Evolutionary conservation across 345 rosid genomes (phyloP).

Genomic region (Eucalyptus marginata): DNA sequence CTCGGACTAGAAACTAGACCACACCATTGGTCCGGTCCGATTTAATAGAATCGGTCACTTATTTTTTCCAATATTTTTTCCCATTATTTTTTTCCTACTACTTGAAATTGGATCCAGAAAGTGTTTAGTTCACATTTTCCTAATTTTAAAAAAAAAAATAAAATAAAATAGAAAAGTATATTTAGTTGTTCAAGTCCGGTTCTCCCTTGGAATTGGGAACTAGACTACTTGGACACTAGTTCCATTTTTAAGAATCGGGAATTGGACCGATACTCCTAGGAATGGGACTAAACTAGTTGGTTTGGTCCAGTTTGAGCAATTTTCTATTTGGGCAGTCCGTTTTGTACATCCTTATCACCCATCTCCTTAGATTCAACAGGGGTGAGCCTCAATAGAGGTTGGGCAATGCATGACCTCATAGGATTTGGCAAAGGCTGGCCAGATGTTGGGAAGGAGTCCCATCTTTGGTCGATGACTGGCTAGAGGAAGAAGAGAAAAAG

Average conservation of each 20-base stretch:
- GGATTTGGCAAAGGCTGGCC: too few relatives aligned
- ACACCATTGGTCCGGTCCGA: fast-evolving
- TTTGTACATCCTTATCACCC: fast-evolving
- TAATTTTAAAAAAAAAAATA: too few relatives aligned
- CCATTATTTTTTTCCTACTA: too few relatives aligned
- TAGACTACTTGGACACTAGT: fast-evolving
- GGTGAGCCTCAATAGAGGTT: fast-evolving
- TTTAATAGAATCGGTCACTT: too few relatives aligned
- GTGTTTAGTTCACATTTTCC: too few relatives aligned
- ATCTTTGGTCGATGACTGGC: fast-evolving
- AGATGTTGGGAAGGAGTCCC: fast-evolving
- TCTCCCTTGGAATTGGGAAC: fast-evolving
- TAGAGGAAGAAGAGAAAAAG: too few relatives aligned
- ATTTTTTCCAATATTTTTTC: too few relatives aligned
- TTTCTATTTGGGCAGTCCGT: too few relatives aligned
- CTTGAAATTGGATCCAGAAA: fast-evolving
- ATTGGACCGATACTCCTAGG: fast-evolving
- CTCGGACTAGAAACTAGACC: fast-evolving
- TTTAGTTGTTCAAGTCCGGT: too few relatives aligned
- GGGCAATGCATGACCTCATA: fast-evolving
- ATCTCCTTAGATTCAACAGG: fast-evolving
- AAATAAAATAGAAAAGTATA: too few relatives aligned
- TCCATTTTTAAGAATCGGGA: fast-evolving
- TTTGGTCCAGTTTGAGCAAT: fast-evolving
- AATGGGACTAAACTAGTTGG: fast-evolving